phyloP scores from a whole-genome alignment of 179 eudicot genomes.

The Silene noctiflora region DNA sequence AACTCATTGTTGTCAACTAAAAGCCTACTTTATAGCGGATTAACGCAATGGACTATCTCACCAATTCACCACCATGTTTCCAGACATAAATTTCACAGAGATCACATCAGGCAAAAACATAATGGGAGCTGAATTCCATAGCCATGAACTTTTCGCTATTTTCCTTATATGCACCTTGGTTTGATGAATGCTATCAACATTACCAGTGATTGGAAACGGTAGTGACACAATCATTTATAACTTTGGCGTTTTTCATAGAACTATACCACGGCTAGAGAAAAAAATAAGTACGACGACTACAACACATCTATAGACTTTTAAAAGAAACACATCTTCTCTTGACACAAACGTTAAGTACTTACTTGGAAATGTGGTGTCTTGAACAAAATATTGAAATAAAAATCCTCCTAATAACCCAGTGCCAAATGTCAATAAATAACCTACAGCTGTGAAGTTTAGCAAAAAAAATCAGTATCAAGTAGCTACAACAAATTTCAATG shows the following conservation, averaged over 20 bases:
- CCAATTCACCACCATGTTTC: background rate
- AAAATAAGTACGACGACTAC: conserved; percentile 3
- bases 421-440: conserved; percentile 64
- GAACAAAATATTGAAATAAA: conserved; percentile 53
- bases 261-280: background rate
- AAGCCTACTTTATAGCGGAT: background rate
- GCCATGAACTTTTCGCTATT: background rate
- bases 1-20: background rate
- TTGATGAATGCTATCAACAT: background rate
- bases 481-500: background rate
- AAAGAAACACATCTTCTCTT: background rate
- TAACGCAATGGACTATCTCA: background rate
- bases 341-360: conserved; percentile 24
- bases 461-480: conserved; percentile 12
- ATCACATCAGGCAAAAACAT: background rate
- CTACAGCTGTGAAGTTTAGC: conserved; percentile 55
- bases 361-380: conserved; percentile 84
- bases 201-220: background rate
- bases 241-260: background rate
- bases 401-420: conserved; percentile 69
- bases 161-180: background rate
- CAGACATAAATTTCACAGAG: background rate
- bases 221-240: background rate
- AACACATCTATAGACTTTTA: conserved; percentile 9
- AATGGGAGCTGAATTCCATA: background rate